Evolutionary conservation across 805 yeast species (phyloP), one percentile per base, ranked within the genome.

Genomic region (Metschnikowia similis): DNA sequence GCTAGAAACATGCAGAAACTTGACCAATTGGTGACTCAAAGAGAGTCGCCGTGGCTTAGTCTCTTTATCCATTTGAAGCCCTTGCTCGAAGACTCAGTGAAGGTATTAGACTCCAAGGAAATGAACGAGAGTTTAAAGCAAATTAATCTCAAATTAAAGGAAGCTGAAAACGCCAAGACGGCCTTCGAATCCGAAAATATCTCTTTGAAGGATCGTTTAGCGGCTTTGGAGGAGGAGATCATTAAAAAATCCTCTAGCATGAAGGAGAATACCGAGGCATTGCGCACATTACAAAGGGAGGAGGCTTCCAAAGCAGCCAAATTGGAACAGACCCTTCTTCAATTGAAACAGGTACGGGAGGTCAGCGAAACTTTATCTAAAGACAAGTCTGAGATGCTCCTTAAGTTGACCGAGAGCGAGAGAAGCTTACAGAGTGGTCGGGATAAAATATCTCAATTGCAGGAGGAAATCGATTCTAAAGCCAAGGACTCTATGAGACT

Each of bases 61-160:
- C 71, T 94, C 41, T 82, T 83, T 52, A 72, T 82, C 17, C 79
- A 80, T 48, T 70, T 92, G 57, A 88, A 86, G 57, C 98, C 98
- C 1, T 64, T 90, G 38, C 67, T 90, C 11, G 81, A 74, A 52
- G 87, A 84, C 41, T 78, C 84, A 6, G 77, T 81, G 21, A 84
- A 82, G 49, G 78, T 82, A 5, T 67, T 79, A 37, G 84, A 82
- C 60, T 73, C 82, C 4, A 80, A 80, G 50, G 80, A 77, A 48
- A 70, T 83, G 51, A 77, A 79, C 49, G 82, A 80, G 26, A 80
- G 85, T 50, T 67, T 89, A 26, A 75, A 76, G 41, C 59, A 67
- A 1, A 66, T 85, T 36, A 84, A 81, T 48, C 58, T 55, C 26
- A 71, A 73, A 48, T 55, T 73, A 41, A 68, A 73, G 42, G 75